Base-by-base conservation (phyloP, 1,139 yeast species). In the Pichia sp. region DNA sequence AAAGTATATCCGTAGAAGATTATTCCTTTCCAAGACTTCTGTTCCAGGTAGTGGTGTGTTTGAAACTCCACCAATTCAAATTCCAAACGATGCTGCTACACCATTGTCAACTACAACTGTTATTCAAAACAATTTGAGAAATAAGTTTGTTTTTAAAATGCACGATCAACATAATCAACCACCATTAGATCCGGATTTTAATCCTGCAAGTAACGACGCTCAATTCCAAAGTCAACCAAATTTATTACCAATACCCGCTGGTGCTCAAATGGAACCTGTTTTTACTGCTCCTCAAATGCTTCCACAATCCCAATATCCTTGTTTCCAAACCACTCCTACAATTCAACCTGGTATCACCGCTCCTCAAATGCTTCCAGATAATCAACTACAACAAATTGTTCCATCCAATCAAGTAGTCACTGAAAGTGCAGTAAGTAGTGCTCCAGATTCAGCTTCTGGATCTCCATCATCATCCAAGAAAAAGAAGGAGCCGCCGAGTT, bases 31-130 rank as follows among this genome's bases (percentile, higher is more conserved):
- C 2, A 49, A 46, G 38, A 46, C 50, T 4, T 40, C 52, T 5
- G 52, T 49, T 18, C 52, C 52, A 20, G 52, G 50, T 4, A 41
- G 46, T 39, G 52, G 52, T 6, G 50, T 49, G 8, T 49, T 49
- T 49, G 52, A 49, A 40, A 49, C 52, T 7, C 52, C 52, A 15
- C 52, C 52, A 20, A 46, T 46, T 8, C 50, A 49, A 33, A 19
- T 45, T n/a, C 47, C 39, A n/a, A 35, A 14, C 22, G 37, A 28
- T 20, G 43, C 33, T 9, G 19, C n/a, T 14, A 18, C 42, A 4
- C 27, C 41, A 15, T n/a, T 27, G 15, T 20, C 42, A 17, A 28
- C 39, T 11, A 24, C 42, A 14, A 37, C 36, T 5, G 19, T 20
- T 19, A 15, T 24, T 21, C 44, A 15, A 28, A 42, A 15, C 17